These are phyloP conservation scores for Apophysomyces ossiformis DNA, from an alignment of 371 early-diverging fungal genomes.

Conservation along the genomic window DNA sequence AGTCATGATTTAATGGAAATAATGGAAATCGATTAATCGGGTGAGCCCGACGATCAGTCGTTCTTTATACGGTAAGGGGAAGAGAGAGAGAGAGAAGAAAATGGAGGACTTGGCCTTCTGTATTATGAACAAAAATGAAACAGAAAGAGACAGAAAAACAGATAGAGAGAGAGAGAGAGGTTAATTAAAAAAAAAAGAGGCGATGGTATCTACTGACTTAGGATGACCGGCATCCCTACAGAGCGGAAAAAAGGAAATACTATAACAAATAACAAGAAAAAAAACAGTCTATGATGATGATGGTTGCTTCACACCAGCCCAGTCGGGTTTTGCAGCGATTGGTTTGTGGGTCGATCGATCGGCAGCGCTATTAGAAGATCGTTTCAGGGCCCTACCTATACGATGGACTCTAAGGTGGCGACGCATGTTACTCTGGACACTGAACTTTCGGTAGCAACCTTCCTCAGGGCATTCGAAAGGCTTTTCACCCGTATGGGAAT, in stretches of 20 bases:
- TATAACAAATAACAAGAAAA: not conserved
- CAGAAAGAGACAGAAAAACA: not conserved
- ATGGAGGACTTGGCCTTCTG: not conserved
- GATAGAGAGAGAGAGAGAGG: conserved; percentile 65
- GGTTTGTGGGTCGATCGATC: conserved; percentile 16
- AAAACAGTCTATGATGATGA: conserved; percentile 6
- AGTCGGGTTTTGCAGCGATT: conserved; percentile 18
- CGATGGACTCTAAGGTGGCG: conserved; percentile 58
- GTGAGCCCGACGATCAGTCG: conserved; percentile 6
- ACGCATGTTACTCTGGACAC: conserved; percentile 66
- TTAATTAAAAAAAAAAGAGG: conserved; percentile 82
- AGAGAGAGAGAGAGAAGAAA: not conserved
- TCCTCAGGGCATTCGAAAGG: conserved; percentile 58
- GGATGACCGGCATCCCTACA: conserved; percentile 8
- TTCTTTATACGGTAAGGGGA: not conserved
- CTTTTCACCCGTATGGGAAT: conserved; percentile 71
- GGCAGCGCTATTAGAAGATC: conserved; percentile 14
- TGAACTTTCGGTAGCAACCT: conserved; percentile 62
- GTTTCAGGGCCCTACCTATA: conserved; percentile 24
- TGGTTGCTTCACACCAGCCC: conserved; percentile 11
- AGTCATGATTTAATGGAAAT: not conserved
- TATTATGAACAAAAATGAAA: conserved; percentile 7
- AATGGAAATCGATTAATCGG: not conserved
- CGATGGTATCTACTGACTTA: conserved; percentile 63
- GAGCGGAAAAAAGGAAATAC: not conserved